Evolutionary conservation across 163 green algal genomes (phyloP).

Genomic region (Trebouxia gelatinosa): DNA sequence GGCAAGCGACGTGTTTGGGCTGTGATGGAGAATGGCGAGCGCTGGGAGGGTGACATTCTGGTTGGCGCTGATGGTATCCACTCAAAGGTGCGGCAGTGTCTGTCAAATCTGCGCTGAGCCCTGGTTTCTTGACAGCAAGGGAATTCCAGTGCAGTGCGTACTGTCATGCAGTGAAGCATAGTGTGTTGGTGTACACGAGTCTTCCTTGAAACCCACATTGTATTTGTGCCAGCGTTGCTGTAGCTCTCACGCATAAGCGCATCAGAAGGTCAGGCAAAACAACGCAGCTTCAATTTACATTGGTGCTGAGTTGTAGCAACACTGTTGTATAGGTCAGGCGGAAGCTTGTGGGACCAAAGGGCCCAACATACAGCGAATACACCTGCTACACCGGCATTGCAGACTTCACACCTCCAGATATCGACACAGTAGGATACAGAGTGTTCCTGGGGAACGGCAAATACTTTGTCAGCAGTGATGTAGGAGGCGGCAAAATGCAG

Average conservation of each 20-base stretch:
- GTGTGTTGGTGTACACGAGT: no score
- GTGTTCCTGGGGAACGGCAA: constrained; percentile 96
- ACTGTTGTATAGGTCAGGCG: constrained; percentile 57
- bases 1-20: constrained; percentile 55
- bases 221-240: neutral
- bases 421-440: constrained; percentile 93
- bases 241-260: no score
- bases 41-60: constrained; percentile 80
- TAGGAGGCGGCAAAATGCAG: constrained; percentile 96
- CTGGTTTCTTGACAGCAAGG: no score
- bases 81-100: constrained; percentile 67
- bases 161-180: no score
- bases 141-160: no score
- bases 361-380: constrained; percentile 87
- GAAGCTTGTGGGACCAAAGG: constrained; percentile 67
- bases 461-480: constrained; percentile 97
- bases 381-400: constrained; percentile 96
- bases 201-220: no score
- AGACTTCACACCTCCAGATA: constrained; percentile 90
- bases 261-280: neutral
- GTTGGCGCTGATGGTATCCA: constrained; percentile 96
- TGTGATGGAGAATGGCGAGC: constrained; percentile 66
- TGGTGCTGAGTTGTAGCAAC: no score
- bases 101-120: no score
- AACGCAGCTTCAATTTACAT: neutral